Conservation (phyloP, 108 stramenopile genomes). For the Cyclotella cryptica region DNA sequence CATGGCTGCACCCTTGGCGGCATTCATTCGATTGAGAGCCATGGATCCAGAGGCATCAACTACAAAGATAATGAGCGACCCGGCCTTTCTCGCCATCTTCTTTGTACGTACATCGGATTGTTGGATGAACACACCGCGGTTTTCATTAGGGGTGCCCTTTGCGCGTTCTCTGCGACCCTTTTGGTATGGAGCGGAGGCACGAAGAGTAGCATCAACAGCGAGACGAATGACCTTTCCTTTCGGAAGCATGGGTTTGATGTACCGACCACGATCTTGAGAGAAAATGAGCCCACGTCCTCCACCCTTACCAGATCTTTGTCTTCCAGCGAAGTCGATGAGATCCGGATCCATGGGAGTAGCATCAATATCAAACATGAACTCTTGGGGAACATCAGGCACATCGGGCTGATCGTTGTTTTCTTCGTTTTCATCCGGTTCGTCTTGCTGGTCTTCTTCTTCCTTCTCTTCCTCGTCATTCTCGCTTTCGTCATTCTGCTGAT, state of each 20-base stretch:
- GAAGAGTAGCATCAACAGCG: constrained; percentile 94
- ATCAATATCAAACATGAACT: constrained; percentile 98
- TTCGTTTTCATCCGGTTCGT: constrained; percentile 79
- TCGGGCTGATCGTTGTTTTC: constrained; percentile 82
- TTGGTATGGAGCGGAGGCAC: constrained; percentile 96
- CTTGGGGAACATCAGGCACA: constrained; percentile 92
- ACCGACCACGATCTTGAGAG: constrained; percentile 96
- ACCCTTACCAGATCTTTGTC: constrained; percentile 89
- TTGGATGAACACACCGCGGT: constrained; percentile 90
- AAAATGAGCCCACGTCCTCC: constrained; percentile 96
- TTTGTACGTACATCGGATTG: constrained; percentile 91
- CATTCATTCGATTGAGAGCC: constrained; percentile 98
- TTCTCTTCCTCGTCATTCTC: constrained; percentile 85
- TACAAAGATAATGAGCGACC: constrained; percentile 95
- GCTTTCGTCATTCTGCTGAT: constrained; percentile 80
- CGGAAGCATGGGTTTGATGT: constrained; percentile 97
- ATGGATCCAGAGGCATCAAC: constrained; percentile 97
- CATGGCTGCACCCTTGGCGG: constrained; percentile 97
- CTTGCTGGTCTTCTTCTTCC: constrained; percentile 83
- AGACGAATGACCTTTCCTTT: constrained; percentile 92
- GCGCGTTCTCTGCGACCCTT: constrained; percentile 81
- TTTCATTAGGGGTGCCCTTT: constrained; percentile 79
- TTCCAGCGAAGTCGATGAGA: constrained; percentile 86
- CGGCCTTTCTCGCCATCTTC: constrained; percentile 97
- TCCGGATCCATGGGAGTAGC: constrained; percentile 96